Conservation (phyloP, 495 filamentous ascomycete genomes). For the Penicillium dipodomyicola region DNA sequence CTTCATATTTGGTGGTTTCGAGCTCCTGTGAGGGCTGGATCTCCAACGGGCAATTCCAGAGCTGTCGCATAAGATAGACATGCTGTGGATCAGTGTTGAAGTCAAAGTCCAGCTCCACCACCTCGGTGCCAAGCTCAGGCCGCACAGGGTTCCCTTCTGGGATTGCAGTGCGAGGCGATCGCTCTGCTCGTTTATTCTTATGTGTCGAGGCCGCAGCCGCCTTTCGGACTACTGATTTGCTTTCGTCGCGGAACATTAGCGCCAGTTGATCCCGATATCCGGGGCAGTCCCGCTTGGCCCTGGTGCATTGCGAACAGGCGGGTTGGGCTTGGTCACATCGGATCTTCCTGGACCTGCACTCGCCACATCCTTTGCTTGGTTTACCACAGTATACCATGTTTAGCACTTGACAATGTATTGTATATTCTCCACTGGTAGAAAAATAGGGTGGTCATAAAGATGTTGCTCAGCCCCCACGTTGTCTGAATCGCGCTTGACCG, state of each 20-base stretch:
- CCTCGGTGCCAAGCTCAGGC: conserved; percentile 1
- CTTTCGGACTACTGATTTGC: conserved; percentile 63
- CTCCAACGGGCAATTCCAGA: conserved; percentile 19
- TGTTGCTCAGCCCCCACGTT: conserved; percentile 4
- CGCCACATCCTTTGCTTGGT: conserved; percentile 70
- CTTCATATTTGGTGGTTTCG: conserved; percentile 34
- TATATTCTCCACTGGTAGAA: not conserved
- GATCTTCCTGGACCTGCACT: conserved; percentile 66
- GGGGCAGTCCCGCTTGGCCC: conserved; percentile 62
- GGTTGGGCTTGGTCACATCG: conserved; percentile 64
- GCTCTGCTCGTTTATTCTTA: conserved; percentile 12
- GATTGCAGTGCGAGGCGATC: conserved; percentile 21
- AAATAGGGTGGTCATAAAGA: not conserved
- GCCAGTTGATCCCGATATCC: conserved; percentile 69
- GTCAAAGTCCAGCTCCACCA: conserved; percentile 19
- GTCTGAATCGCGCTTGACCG: conserved; percentile 11
- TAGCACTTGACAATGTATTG: not conserved
- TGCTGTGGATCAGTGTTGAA: conserved; percentile 23
- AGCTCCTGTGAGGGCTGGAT: conserved; percentile 25
- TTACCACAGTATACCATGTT: conserved; percentile 73
- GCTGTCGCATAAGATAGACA: conserved; percentile 4
- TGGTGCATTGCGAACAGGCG: conserved; percentile 65
- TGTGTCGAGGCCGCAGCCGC: conserved; percentile 41
- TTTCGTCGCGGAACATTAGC: conserved; percentile 73
- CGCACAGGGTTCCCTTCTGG: conserved; percentile 20